Conservation (phyloP, 2,329 filamentous ascomycete genomes). For the Metarhizium sp. region DNA sequence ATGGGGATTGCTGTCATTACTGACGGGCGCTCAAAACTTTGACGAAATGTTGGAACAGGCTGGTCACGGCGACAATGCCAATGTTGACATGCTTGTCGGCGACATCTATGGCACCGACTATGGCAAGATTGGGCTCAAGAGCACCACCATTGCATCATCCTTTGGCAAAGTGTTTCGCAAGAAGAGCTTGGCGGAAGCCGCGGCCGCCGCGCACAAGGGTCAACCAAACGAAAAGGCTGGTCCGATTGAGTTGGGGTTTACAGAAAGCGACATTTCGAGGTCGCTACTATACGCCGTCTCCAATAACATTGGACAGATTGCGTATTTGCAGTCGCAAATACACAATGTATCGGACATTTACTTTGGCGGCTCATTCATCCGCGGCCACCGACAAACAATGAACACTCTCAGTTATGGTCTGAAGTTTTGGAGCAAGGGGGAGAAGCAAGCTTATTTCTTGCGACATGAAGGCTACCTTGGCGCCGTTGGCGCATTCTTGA, state of each 20-base stretch:
- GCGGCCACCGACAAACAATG: constrained; percentile 94
- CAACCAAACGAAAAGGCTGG: constrained; percentile 34
- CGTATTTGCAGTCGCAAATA: constrained; percentile 93
- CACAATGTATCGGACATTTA: constrained; percentile 89
- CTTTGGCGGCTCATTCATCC: constrained; percentile 94
- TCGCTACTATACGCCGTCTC: constrained; percentile 91
- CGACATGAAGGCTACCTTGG: constrained; percentile 94
- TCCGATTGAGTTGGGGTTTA: constrained; percentile 46
- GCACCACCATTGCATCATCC: constrained; percentile 87
- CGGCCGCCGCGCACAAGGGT: constrained; percentile 63
- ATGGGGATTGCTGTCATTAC: constrained; percentile 84
- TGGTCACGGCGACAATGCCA: constrained; percentile 81
- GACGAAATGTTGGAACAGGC: constrained; percentile 95
- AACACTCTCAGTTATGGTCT: constrained; percentile 96
- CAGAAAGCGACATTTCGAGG: constrained; percentile 75
- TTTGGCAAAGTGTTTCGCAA: constrained; percentile 96
- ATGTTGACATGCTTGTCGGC: constrained; percentile 92
- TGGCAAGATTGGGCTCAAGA: constrained; percentile 91
- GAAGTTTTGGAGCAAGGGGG: constrained; percentile 91
- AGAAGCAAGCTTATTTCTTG: constrained; percentile 92
- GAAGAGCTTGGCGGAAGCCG: constrained; percentile 73
- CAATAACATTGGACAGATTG: constrained; percentile 97
- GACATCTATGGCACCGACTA: constrained; percentile 98
- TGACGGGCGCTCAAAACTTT: constrained; percentile 92
- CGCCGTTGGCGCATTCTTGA: constrained; percentile 87